Percentiles rank a stretch among this genome's conserved stretches.
These are phyloP conservation scores for Hypoxylon trugodes DNA, from an alignment of 495 filamentous ascomycete genomes.

Conservation along the genomic window DNA sequence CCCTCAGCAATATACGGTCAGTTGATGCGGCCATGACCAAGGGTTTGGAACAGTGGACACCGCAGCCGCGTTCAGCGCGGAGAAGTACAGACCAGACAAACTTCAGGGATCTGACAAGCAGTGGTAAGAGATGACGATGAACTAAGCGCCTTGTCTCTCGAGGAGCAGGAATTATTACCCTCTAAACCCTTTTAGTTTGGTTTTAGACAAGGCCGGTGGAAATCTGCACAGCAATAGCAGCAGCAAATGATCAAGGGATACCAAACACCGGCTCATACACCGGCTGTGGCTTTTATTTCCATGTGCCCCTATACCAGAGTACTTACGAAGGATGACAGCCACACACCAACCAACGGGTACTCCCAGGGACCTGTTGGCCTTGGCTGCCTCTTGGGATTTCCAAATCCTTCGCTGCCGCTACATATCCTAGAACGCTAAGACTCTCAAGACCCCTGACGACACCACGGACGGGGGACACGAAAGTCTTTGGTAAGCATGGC, in stretches of 20 bases:
- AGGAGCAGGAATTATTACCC: slow-evolving; percentile 15
- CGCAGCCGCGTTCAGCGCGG: slow-evolving; percentile 39
- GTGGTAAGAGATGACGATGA: slow-evolving; percentile 27
- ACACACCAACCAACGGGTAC: slow-evolving; percentile 30
- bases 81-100: slow-evolving; percentile 15
- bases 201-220: slow-evolving; percentile 22
- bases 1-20: slow-evolving; percentile 27
- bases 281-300: slow-evolving; percentile 30
- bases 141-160: slow-evolving; percentile 6
- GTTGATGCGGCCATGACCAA: slow-evolving; percentile 37
- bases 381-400: slow-evolving; percentile 31
- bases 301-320: slow-evolving; percentile 34
- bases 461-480: slow-evolving; percentile 6
- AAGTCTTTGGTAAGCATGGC: slow-evolving; percentile 34
- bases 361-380: slow-evolving; percentile 18
- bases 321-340: slow-evolving; percentile 25
- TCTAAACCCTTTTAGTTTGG: slow-evolving; percentile 28
- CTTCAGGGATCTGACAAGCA: slow-evolving; percentile 10
- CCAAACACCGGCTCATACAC: slow-evolving; percentile 19
- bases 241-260: slow-evolving; percentile 27
- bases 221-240: slow-evolving; percentile 23
- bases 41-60: slow-evolving; percentile 34
- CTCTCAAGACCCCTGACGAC: slow-evolving; percentile 28
- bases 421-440: slow-evolving; percentile 25
- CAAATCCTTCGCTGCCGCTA: slow-evolving; percentile 25